A percentile compares a stretch with the other conserved stretches of the same genome.
Conservation (phyloP, 768 basidiomycete species). For the Podaxis sp. region DNA sequence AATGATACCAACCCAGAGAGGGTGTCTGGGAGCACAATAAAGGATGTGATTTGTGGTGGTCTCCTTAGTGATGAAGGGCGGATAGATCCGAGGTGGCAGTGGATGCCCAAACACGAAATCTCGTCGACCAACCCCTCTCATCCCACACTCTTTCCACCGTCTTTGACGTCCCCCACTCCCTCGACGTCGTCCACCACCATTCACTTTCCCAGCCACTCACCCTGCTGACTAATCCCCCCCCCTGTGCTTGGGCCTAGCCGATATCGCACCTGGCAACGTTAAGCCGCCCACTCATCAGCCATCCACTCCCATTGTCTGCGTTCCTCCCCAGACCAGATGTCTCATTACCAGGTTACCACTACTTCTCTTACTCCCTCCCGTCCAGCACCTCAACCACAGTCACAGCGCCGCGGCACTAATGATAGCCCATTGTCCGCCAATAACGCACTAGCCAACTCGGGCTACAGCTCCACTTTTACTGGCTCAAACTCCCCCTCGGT, state of each 20-base stretch:
- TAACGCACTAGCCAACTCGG: slow-evolving; percentile 48
- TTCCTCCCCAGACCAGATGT: slow-evolving; percentile 24
- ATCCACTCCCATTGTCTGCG: slow-evolving; percentile 12
- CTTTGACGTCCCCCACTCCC: not conserved
- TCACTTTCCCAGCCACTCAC: not conserved
- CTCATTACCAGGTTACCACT: slow-evolving; percentile 39
- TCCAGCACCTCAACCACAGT: slow-evolving; percentile 73
- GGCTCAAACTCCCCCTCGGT: slow-evolving; percentile 48
- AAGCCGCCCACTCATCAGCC: not conserved
- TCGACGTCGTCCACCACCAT: not conserved
- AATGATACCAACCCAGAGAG: not conserved
- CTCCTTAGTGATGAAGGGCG: slow-evolving; percentile 21
- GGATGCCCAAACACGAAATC: slow-evolving; percentile 16
- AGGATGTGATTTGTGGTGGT: slow-evolving; percentile 5
- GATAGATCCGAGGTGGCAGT: slow-evolving; percentile 21
- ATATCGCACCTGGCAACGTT: not conserved
- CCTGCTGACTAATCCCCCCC: not conserved
- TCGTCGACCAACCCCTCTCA: not conserved
- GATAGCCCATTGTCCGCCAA: slow-evolving; percentile 35
- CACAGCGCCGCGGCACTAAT: slow-evolving; percentile 44
- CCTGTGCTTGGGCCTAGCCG: not conserved
- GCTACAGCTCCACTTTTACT: slow-evolving; percentile 61
- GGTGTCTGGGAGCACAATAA: not conserved
- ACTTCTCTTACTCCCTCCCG: slow-evolving; percentile 73
- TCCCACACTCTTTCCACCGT: slow-evolving; percentile 7